These are phyloP conservation scores for Diaporthe citrichinensis DNA, from an alignment of 2,329 filamentous ascomycete species.

Conservation along the genomic window DNA sequence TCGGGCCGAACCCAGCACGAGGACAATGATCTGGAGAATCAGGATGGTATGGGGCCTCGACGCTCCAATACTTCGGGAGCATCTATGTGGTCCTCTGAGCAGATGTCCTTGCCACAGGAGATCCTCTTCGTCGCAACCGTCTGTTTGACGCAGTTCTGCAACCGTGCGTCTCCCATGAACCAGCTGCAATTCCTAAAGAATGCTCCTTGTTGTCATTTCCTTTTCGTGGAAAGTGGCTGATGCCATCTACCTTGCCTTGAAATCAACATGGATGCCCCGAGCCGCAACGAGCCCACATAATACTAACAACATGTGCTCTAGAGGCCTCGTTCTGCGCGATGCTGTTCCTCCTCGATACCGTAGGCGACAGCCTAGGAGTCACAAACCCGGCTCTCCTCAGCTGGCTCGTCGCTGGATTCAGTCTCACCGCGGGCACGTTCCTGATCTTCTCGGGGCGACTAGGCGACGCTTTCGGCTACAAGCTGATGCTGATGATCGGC, in stretches of 20 bases:
- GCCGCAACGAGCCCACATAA: background rate
- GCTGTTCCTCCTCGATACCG: constrained; percentile 55
- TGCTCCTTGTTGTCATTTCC: background rate
- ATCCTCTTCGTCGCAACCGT: constrained; percentile 42
- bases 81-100: constrained; percentile 37
- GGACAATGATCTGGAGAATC: background rate
- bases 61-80: constrained; percentile 29
- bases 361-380: constrained; percentile 58
- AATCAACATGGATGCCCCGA: background rate
- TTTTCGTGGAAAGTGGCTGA: background rate
- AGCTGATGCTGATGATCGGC: constrained; percentile 58
- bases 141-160: constrained; percentile 44
- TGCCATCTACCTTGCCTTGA: background rate
- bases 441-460: constrained; percentile 62
- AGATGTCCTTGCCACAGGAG: constrained; percentile 42
- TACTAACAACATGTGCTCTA: background rate
- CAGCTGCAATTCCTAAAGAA: background rate
- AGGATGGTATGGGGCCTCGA: constrained; percentile 11
- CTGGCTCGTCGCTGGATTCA: constrained; percentile 64
- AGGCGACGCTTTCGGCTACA: constrained; percentile 63
- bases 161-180: constrained; percentile 26
- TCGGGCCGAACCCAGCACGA: background rate
- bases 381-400: constrained; percentile 54
- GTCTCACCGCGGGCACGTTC: constrained; percentile 60
- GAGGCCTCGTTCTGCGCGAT: constrained; percentile 42